Evolutionary conservation across 371 early-diverging fungal species (phyloP), one percentile per base, ranked within the genome.

Genomic region (Mucor plumbeus): DNA sequence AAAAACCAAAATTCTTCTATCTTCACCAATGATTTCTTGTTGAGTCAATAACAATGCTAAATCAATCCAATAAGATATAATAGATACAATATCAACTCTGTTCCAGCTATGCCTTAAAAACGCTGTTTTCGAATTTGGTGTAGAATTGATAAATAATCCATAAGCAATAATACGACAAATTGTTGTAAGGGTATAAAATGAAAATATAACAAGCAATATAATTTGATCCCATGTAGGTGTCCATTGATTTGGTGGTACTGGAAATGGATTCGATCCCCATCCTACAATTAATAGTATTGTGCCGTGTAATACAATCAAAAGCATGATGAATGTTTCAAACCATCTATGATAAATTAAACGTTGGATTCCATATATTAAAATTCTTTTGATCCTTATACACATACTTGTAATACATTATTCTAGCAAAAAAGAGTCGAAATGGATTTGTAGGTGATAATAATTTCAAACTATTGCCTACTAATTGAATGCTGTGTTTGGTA

Each of bases 21-120:
- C 74, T 15, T 82, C 76, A 10, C 59, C 80, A 1, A 74, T 47
- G 14, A 83, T 71, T 15, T 74, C 80, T 67, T 77, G 74, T 9
- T 71, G 62, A 11, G 74, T 55, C 8, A 83, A 47, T 40, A 81
- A 68, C 13, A 90, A 64, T 17, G 57, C 65, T 33, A 89, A 70
- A 64, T 88, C 86, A 44, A 89, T 74, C 88, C 88, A 90, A 74
- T 81, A 90, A 7, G 78, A 74, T 0, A 84, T n/a, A 0, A 90
- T 82, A 0, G 89, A 81, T 13, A 89, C 40, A 48, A 89, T 77
- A 63, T 90, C 90, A 31, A 90, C 79, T n/a, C 90, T 79, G 59
- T 89, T 89, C 86, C 87, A 90, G 54, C 85, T 85, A 54, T 90
- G 90, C 13, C 90, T 77, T 19, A 90, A 76, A 56, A 82, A 90